Conservation (phyloP, 2,329 filamentous ascomycete species). For the Venturia pyrina region DNA sequence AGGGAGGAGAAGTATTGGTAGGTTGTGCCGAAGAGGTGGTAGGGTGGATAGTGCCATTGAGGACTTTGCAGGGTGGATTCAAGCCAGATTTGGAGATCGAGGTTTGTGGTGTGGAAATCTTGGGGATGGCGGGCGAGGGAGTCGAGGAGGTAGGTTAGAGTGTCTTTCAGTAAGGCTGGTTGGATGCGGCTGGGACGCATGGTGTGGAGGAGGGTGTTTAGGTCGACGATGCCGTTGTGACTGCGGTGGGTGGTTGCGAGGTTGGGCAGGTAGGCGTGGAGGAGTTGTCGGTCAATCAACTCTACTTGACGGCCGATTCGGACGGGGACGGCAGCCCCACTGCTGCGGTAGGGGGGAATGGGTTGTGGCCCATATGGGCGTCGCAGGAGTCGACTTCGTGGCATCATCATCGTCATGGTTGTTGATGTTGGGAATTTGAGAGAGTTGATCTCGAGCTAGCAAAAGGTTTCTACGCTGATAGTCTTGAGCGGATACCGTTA, state of each 20-base stretch:
- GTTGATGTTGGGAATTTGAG: not conserved
- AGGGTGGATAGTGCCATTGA: slow-evolving; percentile 2
- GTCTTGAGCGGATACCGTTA: not conserved
- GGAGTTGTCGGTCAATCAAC: not conserved
- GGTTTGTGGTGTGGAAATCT: not conserved
- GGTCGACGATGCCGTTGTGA: slow-evolving; percentile 5
- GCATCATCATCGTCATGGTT: not conserved
- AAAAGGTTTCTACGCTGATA: not conserved
- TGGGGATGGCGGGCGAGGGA: not conserved
- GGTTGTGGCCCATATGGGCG: not conserved
- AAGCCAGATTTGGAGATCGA: not conserved
- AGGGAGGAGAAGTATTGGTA: not conserved
- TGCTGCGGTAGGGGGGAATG: not conserved
- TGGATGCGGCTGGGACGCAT: not conserved
- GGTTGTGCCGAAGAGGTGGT: not conserved
- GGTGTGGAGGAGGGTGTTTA: not conserved
- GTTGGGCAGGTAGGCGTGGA: slow-evolving; percentile 3
- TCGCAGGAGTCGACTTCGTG: not conserved
- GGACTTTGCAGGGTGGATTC: not conserved
- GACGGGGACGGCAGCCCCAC: not conserved
- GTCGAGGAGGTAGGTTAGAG: slow-evolving; percentile 1
- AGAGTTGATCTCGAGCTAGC: not conserved
- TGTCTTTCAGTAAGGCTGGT: not conserved
- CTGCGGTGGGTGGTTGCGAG: not conserved
- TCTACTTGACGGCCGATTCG: not conserved